Percentiles rank a stretch among this genome's conserved stretches.
Evolutionary conservation across 1,139 yeast species (phyloP).

Genomic region (Yamadazyma blattariae): DNA sequence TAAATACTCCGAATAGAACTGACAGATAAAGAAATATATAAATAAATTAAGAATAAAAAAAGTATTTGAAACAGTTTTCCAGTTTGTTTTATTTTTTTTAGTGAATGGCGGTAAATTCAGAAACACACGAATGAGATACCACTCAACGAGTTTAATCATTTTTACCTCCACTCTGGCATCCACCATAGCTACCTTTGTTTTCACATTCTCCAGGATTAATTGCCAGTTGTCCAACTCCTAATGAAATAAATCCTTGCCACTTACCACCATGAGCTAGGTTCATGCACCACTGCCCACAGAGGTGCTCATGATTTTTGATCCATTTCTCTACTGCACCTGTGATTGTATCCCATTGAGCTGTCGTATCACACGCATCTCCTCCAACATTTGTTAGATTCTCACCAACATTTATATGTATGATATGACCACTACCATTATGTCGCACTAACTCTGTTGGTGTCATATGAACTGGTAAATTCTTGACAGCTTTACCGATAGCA

Average conservation of each 20-base stretch:
- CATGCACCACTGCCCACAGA: background rate
- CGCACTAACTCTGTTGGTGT: background rate
- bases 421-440: background rate
- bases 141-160: too few species aligned
- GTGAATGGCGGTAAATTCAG: too few species aligned
- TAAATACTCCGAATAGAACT: too few species aligned
- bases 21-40: too few species aligned
- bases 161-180: too few species aligned
- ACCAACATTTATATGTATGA: background rate
- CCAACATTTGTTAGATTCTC: background rate
- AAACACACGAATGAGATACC: too few species aligned
- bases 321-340: background rate
- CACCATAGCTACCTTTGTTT: background rate
- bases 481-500: background rate
- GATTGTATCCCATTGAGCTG: background rate
- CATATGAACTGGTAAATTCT: constrained; percentile 18
- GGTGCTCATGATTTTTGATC: background rate
- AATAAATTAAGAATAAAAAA: too few species aligned
- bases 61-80: too few species aligned
- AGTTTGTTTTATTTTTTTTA: too few species aligned
- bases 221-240: background rate
- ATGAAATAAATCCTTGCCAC: background rate
- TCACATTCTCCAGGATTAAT: background rate
- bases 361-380: background rate
- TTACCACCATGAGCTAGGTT: background rate